Percentiles rank a stretch among this genome's conserved stretches.
phyloP scores from a whole-genome alignment of 495 filamentous ascomycete species.

The Elasticomyces elasticus region DNA sequence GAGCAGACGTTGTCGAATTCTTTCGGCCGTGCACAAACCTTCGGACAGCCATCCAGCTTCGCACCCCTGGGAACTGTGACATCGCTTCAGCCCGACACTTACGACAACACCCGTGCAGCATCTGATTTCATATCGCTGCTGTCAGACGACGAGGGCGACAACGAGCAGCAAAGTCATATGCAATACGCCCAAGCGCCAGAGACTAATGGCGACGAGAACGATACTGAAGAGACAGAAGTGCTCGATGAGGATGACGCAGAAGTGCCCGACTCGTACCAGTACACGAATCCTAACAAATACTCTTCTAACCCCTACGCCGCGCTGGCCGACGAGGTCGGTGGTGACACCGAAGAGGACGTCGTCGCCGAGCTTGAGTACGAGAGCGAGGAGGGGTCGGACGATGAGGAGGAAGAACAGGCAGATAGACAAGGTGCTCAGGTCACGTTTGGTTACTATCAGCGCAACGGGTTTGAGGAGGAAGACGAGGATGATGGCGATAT shows the following conservation, averaged over 20 bases:
- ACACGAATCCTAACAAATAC: not conserved
- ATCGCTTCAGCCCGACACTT: not conserved
- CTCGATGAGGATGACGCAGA: conserved; percentile 1
- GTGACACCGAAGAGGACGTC: conserved; percentile 4
- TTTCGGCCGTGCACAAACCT: conserved; percentile 7
- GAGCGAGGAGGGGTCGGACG: conserved; percentile 2
- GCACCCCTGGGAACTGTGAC: not conserved
- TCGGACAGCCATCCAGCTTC: not conserved
- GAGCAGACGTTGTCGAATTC: conserved; percentile 8
- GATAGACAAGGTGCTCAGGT: not conserved
- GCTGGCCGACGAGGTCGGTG: not conserved
- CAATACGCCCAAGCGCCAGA: not conserved
- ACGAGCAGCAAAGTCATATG: not conserved
- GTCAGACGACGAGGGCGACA: conserved; percentile 11
- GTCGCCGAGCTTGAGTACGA: not conserved
- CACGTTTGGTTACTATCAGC: not conserved
- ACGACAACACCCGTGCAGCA: not conserved
- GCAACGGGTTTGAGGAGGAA: conserved; percentile 1
- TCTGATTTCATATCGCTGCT: conserved; percentile 9
- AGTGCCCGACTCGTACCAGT: conserved; percentile 6
- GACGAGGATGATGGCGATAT: conserved; percentile 7
- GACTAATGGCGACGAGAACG: conserved; percentile 5
- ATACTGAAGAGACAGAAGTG: not conserved
- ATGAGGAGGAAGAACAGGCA: not conserved
- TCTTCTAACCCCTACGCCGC: not conserved